phyloP scores from a whole-genome alignment of 306 rosid species.

The Quercus berberidifolia region DNA sequence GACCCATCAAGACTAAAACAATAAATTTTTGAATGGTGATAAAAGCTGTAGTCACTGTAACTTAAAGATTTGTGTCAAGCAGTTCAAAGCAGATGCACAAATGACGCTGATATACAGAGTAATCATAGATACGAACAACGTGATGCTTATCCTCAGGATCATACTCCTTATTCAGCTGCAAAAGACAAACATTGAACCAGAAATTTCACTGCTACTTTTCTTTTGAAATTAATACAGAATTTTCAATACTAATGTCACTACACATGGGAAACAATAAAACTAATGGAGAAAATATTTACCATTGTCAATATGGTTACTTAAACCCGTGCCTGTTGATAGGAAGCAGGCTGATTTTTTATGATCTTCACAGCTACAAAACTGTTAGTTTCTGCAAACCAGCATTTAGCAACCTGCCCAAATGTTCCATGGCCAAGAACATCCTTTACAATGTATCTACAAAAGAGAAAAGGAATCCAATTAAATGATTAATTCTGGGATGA shows the following conservation, averaged over 20 bases:
- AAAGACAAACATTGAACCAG: slow-evolving; percentile 9
- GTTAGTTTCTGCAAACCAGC: slow-evolving; percentile 77
- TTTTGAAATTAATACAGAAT: background rate
- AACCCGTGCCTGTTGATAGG: slow-evolving; percentile 98
- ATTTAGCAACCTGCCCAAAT: slow-evolving; percentile 98
- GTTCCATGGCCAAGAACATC: slow-evolving; percentile 99
- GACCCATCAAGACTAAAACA: slow-evolving; percentile 17
- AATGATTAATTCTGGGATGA: background rate
- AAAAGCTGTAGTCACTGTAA: slow-evolving; percentile 4
- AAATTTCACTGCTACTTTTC: slow-evolving; percentile 5
- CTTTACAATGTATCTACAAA: slow-evolving; percentile 85
- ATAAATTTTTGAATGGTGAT: background rate
- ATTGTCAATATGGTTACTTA: slow-evolving; percentile 93
- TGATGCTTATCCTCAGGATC: slow-evolving; percentile 99
- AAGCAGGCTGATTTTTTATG: slow-evolving; percentile 96
- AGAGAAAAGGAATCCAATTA: background rate
- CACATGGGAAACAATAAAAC: slow-evolving; percentile 6
- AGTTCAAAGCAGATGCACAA: slow-evolving; percentile 98
- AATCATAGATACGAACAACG: slow-evolving; percentile 93
- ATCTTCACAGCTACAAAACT: slow-evolving; percentile 91
- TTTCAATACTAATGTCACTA: background rate
- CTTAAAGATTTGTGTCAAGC: slow-evolving; percentile 96
- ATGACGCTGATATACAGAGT: slow-evolving; percentile 90
- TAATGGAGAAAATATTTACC: slow-evolving; percentile 39
- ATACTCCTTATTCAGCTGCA: slow-evolving; percentile 90